Base-by-base conservation (phyloP, 202 grass and related monocot genomes). In the Zoysia matrella region DNA sequence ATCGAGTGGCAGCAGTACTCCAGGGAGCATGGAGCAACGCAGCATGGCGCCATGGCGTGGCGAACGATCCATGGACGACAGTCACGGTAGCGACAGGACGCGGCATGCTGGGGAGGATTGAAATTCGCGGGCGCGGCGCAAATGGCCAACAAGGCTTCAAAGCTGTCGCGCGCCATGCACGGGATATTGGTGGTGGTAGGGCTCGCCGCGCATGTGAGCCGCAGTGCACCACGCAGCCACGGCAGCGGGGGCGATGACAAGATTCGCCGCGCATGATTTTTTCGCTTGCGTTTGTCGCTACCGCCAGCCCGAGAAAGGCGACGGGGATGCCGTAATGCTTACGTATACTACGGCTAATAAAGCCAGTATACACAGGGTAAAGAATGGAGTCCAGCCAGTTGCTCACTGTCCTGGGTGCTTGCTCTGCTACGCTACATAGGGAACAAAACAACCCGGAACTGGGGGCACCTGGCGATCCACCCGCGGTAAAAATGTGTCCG, bases 191-290 rank as follows among this genome's bases (percentile, higher is more conserved):
- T 11, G 42, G 15, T 6, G 57, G 44, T 43, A 65, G 30, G 68
- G 46, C 7, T 4, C 7, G 52, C 15, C 41, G 22, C 76, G 52
- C 86, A 84, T 84, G 86, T 84, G 86, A 72, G 43, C 73, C 47
- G 9, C 47, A 36, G 52, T 11, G 12, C 52, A 55, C 52, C 52
- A 55, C 52, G 51, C 4, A 30, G 4, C 53, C 11, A 11, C 12
- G 51, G 50, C 51, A 53, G 51, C 8, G 11, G 2, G 1, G 11
- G 72, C 62, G 39, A 65, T 11, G 83, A 74, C 79, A 79, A 86
- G 88, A 86, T 89, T 82, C 88, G 64, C 62, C 15, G 8, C 80
- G 83, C 79, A 1, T 45, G 4, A 15, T 5, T 71, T 45, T 47
- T n/a, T 74, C 18, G 40, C 64, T 77, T 57, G 54, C 43, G 11